These are phyloP conservation scores for Bryum argenteum DNA, from an alignment of 225 moss, liverwort and hornwort genomes.

Conservation along the genomic window DNA sequence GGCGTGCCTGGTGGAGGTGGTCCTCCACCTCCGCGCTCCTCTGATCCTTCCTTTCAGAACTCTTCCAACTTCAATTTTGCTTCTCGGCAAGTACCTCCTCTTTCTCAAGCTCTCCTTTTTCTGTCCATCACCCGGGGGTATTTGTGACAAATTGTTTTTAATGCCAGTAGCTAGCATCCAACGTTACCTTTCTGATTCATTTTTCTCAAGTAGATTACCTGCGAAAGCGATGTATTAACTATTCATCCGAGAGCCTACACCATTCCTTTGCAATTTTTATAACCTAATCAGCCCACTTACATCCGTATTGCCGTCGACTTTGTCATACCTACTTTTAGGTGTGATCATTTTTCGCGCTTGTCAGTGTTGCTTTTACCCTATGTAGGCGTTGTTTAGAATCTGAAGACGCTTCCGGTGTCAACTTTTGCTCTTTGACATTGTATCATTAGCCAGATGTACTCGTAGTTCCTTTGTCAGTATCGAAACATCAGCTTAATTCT, in stretches of 20 bases:
- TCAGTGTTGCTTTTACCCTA: no score
- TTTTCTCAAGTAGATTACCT: neutral
- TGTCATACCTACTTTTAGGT: no score
- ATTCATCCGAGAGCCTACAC: neutral
- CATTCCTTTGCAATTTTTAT: neutral
- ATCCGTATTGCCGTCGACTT: no score
- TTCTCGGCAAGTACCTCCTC: constrained; percentile 54
- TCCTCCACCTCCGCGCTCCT: constrained; percentile 56
- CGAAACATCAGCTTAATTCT: neutral
- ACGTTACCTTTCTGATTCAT: constrained; percentile 1
- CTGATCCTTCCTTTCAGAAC: constrained; percentile 74
- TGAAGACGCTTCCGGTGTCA: no score
- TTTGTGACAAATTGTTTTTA: neutral
- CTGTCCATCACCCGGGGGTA: no score
- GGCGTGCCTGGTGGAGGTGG: constrained; percentile 66
- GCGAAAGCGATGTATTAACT: neutral
- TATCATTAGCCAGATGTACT: no score
- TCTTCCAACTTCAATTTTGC: constrained; percentile 61
- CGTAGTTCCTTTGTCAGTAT: neutral
- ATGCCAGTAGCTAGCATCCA: constrained; percentile 4
- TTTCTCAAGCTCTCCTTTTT: neutral
- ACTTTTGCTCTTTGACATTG: no score
- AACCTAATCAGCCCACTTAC: constrained; percentile 34
- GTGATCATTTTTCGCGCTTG: no score
- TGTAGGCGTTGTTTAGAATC: neutral